Evolutionary conservation across 1,284 basidiomycete species (phyloP).

Genomic region (Inonotus obliquus): DNA sequence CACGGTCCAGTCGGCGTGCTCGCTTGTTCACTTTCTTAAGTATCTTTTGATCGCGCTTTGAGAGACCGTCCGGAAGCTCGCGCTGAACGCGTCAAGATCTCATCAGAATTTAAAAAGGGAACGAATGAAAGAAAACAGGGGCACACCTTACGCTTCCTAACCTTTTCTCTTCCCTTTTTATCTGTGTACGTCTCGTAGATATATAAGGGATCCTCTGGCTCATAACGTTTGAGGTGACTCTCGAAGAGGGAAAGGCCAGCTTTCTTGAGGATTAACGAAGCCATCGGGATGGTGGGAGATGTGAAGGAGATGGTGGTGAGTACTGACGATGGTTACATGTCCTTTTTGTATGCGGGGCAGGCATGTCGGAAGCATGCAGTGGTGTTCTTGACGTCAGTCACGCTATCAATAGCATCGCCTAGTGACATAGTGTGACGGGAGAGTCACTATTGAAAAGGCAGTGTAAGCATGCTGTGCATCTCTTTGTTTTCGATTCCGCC

Average conservation of each 20-base stretch:
- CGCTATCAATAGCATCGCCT: not conserved
- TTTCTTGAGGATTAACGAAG: constrained; percentile 36
- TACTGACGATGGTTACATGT: not conserved
- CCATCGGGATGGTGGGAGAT: constrained; percentile 24
- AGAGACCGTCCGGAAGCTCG: constrained; percentile 72
- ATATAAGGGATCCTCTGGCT: constrained; percentile 76
- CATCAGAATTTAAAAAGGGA: not conserved
- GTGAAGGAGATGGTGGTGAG: not conserved
- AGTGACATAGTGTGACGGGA: not conserved
- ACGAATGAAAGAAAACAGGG: constrained; percentile 11
- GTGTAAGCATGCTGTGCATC: no score
- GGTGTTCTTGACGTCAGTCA: not conserved
- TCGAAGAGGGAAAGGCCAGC: constrained; percentile 58
- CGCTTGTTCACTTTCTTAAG: constrained; percentile 71
- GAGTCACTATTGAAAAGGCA: not conserved
- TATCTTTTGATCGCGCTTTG: constrained; percentile 71
- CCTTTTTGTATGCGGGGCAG: not conserved
- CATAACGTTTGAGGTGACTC: constrained; percentile 57
- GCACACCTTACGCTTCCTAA: constrained; percentile 64
- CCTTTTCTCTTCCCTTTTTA: constrained; percentile 60
- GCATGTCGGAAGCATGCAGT: not conserved
- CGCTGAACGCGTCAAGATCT: constrained; percentile 40
- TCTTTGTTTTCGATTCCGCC: no score
- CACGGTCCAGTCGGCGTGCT: constrained; percentile 91
- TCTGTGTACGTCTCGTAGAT: constrained; percentile 75